Base-by-base conservation (phyloP, 305 asterid species). In the Fraxinus floribunda region DNA sequence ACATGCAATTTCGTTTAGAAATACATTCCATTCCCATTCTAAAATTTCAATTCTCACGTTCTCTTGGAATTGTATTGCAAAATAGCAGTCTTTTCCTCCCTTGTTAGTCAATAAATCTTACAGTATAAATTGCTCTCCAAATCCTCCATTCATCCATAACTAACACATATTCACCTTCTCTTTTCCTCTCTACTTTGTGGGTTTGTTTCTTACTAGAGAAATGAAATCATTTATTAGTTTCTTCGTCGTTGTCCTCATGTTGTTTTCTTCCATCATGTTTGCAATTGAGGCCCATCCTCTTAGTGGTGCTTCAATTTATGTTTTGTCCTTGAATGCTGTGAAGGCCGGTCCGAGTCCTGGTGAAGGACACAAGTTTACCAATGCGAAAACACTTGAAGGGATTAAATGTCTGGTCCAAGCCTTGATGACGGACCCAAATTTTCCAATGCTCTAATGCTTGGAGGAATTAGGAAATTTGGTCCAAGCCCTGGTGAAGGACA, bases 211-310 rank as follows among this genome's bases (percentile, higher is more conserved):
- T 9, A 32, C 84, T 41, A 75, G 11, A 4, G 35, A 34, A 34
- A 86, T 82, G 83, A 72, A 68, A 52, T 3, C 76, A 3, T 34
- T 7, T 7, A 38, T 39, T 8, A 11, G 60, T 35, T 82, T 80
- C 10, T 70, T 80, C 36, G 11, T 81, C 15, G 11, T 72, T 81
- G 9, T 83, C 22, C 57, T 85, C 44, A 20, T 82, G 10, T 62
- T 82, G 38, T 44, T 74, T 60, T 35, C 64, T 77, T 75, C 80
- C 13, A 3, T 78, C 35, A 35, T 60, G 30, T 41, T 16, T 1
- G 79, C 36, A 20, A 57, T 75, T n/a, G 82, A 80, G 32, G 88
- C 88, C 4, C 90, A 88, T 81, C 85, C 55, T 26, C 86, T 87
- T 26, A 78, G 74, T 22, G 55, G n/a, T 10, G 52, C 76, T 0